Conservation (phyloP, 352 stramenopile genomes). For the Phytophthora ohioensis region DNA sequence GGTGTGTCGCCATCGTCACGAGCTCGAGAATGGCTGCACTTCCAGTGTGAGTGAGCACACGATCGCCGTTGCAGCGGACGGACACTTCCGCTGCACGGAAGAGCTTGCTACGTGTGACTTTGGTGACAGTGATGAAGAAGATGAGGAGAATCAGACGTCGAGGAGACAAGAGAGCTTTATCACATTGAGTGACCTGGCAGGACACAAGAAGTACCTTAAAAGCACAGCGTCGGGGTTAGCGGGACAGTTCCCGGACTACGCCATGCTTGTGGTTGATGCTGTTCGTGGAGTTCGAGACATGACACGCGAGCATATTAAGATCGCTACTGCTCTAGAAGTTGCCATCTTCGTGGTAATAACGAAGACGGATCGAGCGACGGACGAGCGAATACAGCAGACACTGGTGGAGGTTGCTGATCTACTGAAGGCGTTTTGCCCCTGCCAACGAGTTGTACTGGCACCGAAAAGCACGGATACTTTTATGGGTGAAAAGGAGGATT, state of each 20-base stretch:
- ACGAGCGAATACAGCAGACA: constrained; percentile 57
- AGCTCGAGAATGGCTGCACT: constrained; percentile 90
- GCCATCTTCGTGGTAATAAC: constrained; percentile 86
- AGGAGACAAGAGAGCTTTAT: constrained; percentile 52
- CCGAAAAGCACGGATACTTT: constrained; percentile 8
- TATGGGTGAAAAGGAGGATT: constrained; percentile 23
- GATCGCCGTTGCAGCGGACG: constrained; percentile 72
- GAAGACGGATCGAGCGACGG: constrained; percentile 64
- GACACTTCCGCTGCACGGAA: constrained; percentile 62
- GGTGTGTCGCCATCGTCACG: constrained; percentile 90
- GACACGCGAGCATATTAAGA: constrained; percentile 82
- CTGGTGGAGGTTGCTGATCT: constrained; percentile 57
- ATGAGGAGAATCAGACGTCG: constrained; percentile 15
- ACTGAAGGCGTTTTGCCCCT: constrained; percentile 46
- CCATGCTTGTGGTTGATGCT: constrained; percentile 85
- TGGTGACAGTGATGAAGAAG: constrained; percentile 53
- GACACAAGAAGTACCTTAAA: constrained; percentile 91
- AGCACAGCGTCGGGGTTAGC: constrained; percentile 86
- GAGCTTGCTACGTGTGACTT: constrained; percentile 60
- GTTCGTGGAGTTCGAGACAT: constrained; percentile 73
- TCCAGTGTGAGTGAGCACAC: constrained; percentile 91
- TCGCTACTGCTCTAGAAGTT: constrained; percentile 76
- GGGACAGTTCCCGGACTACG: constrained; percentile 88
- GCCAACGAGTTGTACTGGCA: constrained; percentile 30
- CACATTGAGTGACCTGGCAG: constrained; percentile 81